Percentiles rank a stretch among this genome's conserved stretches.
These are phyloP conservation scores for Cocos nucifera DNA, from an alignment of 176 grass and related monocot species.

Conservation along the genomic window DNA sequence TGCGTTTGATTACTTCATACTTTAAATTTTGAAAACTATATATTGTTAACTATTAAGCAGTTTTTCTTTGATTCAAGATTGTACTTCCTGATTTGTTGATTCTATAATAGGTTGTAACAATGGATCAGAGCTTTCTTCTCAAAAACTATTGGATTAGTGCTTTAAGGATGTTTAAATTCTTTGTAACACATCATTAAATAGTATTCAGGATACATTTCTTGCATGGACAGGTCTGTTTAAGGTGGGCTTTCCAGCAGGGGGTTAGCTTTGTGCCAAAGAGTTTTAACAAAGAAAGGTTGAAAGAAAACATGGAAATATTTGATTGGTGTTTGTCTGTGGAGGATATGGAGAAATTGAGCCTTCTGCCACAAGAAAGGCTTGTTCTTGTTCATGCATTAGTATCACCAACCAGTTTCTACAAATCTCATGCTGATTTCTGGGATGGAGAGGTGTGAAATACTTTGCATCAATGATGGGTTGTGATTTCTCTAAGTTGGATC, in stretches of 20 bases:
- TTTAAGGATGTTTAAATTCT: too few species aligned
- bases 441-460: neutral
- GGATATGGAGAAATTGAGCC: neutral
- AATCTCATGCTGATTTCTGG: slow-evolving; percentile 3
- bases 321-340: neutral
- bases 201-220: too few species aligned
- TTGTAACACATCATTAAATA: too few species aligned
- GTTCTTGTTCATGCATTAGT: neutral
- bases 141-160: too few species aligned
- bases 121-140: too few species aligned
- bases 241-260: slow-evolving; percentile 4
- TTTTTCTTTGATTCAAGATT: too few species aligned
- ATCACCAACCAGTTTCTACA: neutral
- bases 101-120: too few species aligned
- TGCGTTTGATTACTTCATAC: too few species aligned
- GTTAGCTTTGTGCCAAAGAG: neutral
- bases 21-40: too few species aligned
- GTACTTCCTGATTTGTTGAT: too few species aligned
- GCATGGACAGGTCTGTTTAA: slow-evolving; percentile 4
- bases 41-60: too few species aligned
- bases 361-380: neutral
- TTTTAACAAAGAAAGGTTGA: slow-evolving; percentile 6
- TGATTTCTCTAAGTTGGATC: too few species aligned
- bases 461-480: neutral
- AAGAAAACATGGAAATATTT: slow-evolving; percentile 13